Evolutionary conservation across 352 stramenopile species (phyloP), one percentile per base, ranked within the genome.

Genomic region (Globisporangium barbulae): DNA sequence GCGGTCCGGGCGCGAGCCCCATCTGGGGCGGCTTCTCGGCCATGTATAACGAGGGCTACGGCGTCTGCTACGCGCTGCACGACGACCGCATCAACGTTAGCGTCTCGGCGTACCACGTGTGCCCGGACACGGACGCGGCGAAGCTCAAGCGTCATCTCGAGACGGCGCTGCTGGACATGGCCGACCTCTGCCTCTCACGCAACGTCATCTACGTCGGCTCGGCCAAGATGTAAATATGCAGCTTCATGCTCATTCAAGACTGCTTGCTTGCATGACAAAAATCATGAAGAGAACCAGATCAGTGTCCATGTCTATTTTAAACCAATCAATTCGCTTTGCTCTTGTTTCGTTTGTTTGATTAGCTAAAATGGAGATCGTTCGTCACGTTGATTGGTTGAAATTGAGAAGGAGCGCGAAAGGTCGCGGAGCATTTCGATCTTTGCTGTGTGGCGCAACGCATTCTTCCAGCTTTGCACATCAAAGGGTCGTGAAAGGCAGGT

Each of bases 1-100:
- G 88, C 64, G 95, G 97, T 21, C 81, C 85, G 5, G 96, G 98
- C 41, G 88, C 97, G 15, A 91, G 79, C 65, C 98, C 96, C 76
- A 98, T 98, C 39, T 99, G 96, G 88, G 97, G 96, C 37, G 96
- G 98, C 74, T 98, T 99, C 68, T 97, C 97, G 31, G 93, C 96
- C 64, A 95, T 96, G 88, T 93, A 92, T 72, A 90, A 90, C 49
- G 93, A 99, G 64, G 97, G 97, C 58, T 96, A 99, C 60, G 97
- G 97, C 39, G 81, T 99, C 37, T 97, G 91, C 67, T 99, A 99
- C 76, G 96, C 92, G 7, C 85, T 99, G 44, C 94, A 98, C 73
- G 86, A 93, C 6, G 87, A 97, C 52, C 84, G 85, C 65, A 97
- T 98, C 72, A 95, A 98, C 70, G 96, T 99, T 74, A 98, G 91